phyloP scores from a whole-genome alignment of 352 stramenopile genomes.

The Pythium insidiosum region DNA sequence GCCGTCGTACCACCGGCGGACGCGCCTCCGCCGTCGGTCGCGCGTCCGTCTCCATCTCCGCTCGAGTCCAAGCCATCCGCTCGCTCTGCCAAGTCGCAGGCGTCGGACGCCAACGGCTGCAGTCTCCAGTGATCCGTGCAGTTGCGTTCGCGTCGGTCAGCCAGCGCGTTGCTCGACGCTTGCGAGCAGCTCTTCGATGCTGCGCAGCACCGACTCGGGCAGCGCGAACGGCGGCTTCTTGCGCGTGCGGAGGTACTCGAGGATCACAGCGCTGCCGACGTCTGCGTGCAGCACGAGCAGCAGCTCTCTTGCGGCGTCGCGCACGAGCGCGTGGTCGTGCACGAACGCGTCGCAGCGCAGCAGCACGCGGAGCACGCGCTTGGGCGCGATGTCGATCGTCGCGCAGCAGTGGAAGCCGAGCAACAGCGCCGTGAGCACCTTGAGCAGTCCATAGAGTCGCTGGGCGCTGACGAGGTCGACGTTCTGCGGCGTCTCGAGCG shows the following conservation, averaged over 20 bases:
- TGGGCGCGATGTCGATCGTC: conserved; percentile 30
- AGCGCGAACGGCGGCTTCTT: no score
- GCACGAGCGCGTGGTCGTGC: conserved; percentile 31
- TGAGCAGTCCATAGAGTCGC: conserved; percentile 26
- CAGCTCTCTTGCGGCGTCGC: conserved; percentile 29
- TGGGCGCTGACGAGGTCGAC: conserved; percentile 9
- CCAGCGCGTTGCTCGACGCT: neutral
- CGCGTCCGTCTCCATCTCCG: neutral
- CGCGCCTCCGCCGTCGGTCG: neutral
- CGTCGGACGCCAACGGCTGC: conserved; percentile 1
- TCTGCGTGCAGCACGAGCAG: conserved; percentile 23
- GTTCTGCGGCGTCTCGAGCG: neutral
- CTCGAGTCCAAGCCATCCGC: no score
- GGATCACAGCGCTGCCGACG: conserved; percentile 19
- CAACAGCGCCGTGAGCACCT: conserved; percentile 29
- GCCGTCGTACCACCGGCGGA: neutral
- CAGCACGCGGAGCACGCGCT: conserved; percentile 29
- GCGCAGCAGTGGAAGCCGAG: conserved; percentile 38
- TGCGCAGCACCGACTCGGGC: neutral
- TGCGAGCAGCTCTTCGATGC: conserved; percentile 4
- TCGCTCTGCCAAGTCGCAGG: no score
- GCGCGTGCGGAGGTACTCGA: conserved; percentile 8
- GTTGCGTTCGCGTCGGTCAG: neutral
- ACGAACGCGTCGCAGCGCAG: conserved; percentile 16
- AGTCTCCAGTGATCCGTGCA: conserved; percentile 7